phyloP scores from a whole-genome alignment of 1,139 yeast species.

The Taphrina wiesneri region DNA sequence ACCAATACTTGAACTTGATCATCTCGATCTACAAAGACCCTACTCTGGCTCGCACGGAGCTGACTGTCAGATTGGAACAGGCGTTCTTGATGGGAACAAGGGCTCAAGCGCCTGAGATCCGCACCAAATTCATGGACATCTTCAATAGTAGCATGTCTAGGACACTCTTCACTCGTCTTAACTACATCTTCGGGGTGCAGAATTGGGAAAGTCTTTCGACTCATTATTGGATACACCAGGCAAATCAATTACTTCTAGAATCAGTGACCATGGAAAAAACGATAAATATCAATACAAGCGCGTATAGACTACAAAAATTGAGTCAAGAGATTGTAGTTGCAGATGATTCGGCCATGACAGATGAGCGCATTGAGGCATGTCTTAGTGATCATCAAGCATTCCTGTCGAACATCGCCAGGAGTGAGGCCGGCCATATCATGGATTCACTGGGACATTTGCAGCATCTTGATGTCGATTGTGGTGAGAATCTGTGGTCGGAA shows the following conservation, averaged over 20 bases:
- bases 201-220: constrained; percentile 96
- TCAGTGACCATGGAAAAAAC: constrained; percentile 57
- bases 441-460: constrained; percentile 78
- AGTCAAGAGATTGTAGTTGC: constrained; percentile 34
- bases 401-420: constrained; percentile 50
- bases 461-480: constrained; percentile 75
- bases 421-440: constrained; percentile 62
- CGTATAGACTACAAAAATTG: constrained; percentile 38
- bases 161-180: constrained; percentile 74
- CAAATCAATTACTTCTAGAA: constrained; percentile 80
- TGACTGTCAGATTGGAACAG: constrained; percentile 94
- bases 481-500: constrained; percentile 80
- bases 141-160: constrained; percentile 77
- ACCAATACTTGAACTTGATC: constrained; percentile 80
- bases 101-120: constrained; percentile 70
- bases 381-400: constrained; percentile 54
- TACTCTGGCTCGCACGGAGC: constrained; percentile 75
- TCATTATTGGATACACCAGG: constrained; percentile 93
- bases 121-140: constrained; percentile 77
- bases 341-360: constrained; percentile 37
- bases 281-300: constrained; percentile 6
- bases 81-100: constrained; percentile 94
- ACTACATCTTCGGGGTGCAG: constrained; percentile 85
- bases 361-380: constrained; percentile 37
- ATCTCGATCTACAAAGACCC: constrained; percentile 86